Evolutionary conservation across 805 yeast genomes (phyloP).

Genomic region (Lachancea thermotolerans): DNA sequence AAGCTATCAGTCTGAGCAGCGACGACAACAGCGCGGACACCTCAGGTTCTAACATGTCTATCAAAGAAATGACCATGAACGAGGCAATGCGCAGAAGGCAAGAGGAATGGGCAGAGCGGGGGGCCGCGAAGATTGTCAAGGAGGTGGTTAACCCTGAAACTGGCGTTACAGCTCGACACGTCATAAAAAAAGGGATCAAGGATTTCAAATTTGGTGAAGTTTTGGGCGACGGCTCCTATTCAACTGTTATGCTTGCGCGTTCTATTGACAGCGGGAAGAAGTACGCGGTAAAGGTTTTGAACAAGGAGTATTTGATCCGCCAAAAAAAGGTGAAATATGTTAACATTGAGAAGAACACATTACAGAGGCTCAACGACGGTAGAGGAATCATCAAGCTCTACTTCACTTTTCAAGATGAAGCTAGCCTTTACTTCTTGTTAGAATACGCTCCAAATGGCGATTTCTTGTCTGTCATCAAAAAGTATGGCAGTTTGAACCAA

Average conservation of each 20-base stretch:
- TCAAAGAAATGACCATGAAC: conserved; percentile 7
- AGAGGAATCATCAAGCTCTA: conserved; percentile 61
- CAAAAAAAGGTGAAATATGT: conserved; percentile 83
- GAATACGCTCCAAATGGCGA: conserved; percentile 82
- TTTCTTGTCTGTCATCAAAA: conserved; percentile 57
- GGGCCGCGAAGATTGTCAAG: conserved; percentile 51
- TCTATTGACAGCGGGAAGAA: conserved; percentile 68
- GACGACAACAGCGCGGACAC: conserved; percentile 1
- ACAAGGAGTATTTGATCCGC: conserved; percentile 68
- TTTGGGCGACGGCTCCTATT: conserved; percentile 93
- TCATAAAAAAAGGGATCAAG: conserved; percentile 52
- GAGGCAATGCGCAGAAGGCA: conserved; percentile 18
- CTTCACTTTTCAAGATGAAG: conserved; percentile 75
- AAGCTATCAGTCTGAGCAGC: conserved; percentile 5
- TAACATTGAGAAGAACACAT: conserved; percentile 73
- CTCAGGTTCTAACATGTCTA: background rate
- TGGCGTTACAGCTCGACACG: conserved; percentile 47
- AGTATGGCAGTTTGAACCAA: conserved; percentile 64
- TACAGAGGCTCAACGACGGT: conserved; percentile 57
- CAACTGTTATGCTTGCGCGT: conserved; percentile 83
- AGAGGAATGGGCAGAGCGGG: conserved; percentile 49
- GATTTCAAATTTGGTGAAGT: conserved; percentile 87
- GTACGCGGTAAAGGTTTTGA: conserved; percentile 71
- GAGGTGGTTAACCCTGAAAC: conserved; percentile 36
- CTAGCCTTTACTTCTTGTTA: conserved; percentile 63